Conservation (phyloP, 1,284 basidiomycete genomes). For the Serendipita sp. region DNA sequence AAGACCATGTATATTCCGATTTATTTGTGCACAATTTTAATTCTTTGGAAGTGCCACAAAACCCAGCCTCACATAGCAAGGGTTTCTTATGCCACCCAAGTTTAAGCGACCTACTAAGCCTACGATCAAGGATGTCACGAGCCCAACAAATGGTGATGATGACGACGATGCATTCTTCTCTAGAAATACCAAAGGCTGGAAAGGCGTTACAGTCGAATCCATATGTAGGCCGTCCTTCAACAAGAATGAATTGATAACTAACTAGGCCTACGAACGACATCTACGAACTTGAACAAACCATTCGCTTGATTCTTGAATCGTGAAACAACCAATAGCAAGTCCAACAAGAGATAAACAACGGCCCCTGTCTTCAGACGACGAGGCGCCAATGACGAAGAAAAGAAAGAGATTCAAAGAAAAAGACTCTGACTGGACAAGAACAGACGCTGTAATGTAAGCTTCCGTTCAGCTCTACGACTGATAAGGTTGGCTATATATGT, state of each 20-base stretch:
- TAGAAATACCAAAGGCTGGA: neutral
- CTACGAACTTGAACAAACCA: neutral
- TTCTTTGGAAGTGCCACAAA: neutral
- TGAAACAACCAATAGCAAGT: neutral
- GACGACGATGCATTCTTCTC: constrained; percentile 2
- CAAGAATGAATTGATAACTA: neutral
- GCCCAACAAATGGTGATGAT: neutral
- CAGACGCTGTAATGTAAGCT: constrained; percentile 1
- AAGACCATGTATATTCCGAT: no score
- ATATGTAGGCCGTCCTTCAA: neutral
- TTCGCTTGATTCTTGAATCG: neutral
- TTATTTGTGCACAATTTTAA: neutral
- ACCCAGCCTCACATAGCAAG: neutral
- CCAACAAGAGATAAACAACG: neutral
- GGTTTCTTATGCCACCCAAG: neutral
- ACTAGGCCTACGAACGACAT: neutral
- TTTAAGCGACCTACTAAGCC: constrained; percentile 2
- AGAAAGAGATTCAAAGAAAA: neutral
- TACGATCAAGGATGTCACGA: neutral
- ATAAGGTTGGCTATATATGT: neutral
- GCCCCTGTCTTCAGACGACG: neutral
- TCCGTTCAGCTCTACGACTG: neutral
- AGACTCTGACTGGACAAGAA: neutral
- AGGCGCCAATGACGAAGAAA: neutral
- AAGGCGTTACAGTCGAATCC: neutral